Conservation (phyloP, 2,329 filamentous ascomycete genomes). For the Magnaporthiopsis poae region DNA sequence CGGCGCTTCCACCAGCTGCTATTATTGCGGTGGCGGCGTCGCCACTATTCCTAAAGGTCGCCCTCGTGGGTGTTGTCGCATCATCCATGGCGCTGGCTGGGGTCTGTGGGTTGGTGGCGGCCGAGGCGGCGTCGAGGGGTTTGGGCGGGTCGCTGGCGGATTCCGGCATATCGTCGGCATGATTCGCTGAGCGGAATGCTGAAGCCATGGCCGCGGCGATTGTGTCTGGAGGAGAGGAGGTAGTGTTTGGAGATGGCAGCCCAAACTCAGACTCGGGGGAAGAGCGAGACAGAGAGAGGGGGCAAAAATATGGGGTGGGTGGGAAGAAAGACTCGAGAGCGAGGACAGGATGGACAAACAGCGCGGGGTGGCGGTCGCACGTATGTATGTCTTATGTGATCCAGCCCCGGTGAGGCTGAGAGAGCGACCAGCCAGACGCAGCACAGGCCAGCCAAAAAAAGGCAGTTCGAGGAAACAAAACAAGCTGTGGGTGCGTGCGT, state of each 20-base stretch:
- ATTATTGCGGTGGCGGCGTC: neutral
- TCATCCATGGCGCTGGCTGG: slow-evolving; percentile 29
- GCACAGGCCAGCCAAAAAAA: too few relatives aligned
- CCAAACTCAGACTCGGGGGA: slow-evolving; percentile 12
- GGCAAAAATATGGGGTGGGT: slow-evolving; percentile 4
- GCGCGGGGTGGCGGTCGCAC: too few relatives aligned
- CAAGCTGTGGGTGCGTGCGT: too few relatives aligned
- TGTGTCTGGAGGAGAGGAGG: slow-evolving; percentile 6
- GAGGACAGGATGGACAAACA: too few relatives aligned
- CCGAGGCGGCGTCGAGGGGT: slow-evolving; percentile 19
- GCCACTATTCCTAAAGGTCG: slow-evolving; percentile 31
- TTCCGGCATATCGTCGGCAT: slow-evolving; percentile 23
- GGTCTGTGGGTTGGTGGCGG: slow-evolving; percentile 20
- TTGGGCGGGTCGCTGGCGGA: slow-evolving; percentile 18
- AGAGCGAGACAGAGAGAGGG: slow-evolving; percentile 5
- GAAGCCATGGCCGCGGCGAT: slow-evolving; percentile 30
- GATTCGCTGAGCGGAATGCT: slow-evolving; percentile 40
- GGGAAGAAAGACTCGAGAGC: neutral
- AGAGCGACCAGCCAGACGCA: too few relatives aligned
- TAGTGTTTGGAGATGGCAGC: slow-evolving; percentile 9
- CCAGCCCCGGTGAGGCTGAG: too few relatives aligned
- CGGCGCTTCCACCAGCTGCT: slow-evolving; percentile 18
- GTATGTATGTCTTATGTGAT: too few relatives aligned
- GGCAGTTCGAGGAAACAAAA: too few relatives aligned
- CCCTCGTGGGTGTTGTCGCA: slow-evolving; percentile 53